Percentiles rank a stretch among this genome's conserved stretches.
Evolutionary conservation across 345 rosid genomes (phyloP).

Genomic region (Acer saccharum): DNA sequence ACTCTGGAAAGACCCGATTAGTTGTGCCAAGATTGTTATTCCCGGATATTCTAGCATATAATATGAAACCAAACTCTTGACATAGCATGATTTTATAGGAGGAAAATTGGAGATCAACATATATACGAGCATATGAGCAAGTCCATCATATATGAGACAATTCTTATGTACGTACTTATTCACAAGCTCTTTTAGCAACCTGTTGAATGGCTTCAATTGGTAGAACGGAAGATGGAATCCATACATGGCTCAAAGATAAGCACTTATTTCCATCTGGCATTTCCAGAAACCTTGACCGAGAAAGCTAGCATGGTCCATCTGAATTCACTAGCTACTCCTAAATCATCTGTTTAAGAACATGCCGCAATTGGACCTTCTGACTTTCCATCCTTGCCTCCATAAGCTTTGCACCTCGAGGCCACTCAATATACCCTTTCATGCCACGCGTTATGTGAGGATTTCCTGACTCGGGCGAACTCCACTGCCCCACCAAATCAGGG

Average conservation of each 20-base stretch:
- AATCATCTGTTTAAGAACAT: constrained; percentile 87
- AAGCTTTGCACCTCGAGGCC: constrained; percentile 40
- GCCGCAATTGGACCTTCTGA: constrained; percentile 82
- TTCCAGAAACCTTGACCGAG: constrained; percentile 1
- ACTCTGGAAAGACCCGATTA: too few relatives aligned
- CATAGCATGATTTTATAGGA: too few relatives aligned
- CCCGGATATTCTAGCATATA: too few relatives aligned
- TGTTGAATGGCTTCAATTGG: constrained; percentile 13
- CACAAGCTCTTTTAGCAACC: too few relatives aligned
- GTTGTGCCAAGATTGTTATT: too few relatives aligned
- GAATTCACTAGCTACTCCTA: constrained; percentile 24
- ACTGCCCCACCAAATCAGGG: constrained; percentile 59
- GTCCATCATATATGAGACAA: too few relatives aligned
- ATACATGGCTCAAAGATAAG: not conserved
- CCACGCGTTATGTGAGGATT: constrained; percentile 70
- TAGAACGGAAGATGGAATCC: constrained; percentile 4
- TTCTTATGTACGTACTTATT: too few relatives aligned
- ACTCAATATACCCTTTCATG: constrained; percentile 72
- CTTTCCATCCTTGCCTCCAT: constrained; percentile 85
- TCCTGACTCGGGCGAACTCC: constrained; percentile 83
- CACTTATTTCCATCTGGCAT: constrained; percentile 17
- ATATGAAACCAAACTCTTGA: too few relatives aligned
- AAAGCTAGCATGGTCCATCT: too few relatives aligned
- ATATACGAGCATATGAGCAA: too few relatives aligned
- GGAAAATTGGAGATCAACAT: too few relatives aligned